Evolutionary conservation across 805 yeast genomes (phyloP).

Genomic region (Candida railenensis): DNA sequence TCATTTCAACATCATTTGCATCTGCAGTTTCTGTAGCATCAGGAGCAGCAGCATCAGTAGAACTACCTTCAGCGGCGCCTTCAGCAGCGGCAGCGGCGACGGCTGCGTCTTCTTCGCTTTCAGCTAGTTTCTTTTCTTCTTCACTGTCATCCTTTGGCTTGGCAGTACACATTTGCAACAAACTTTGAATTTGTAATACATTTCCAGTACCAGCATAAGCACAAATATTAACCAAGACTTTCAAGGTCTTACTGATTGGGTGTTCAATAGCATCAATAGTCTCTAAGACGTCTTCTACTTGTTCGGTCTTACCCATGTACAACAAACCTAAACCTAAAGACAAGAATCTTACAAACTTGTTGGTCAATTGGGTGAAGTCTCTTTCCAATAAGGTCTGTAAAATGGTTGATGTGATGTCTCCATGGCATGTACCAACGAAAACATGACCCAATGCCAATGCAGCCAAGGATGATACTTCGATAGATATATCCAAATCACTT

Average conservation of each 20-base stretch:
- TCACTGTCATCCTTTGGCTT: constrained; percentile 56
- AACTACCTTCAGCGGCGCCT: constrained; percentile 15
- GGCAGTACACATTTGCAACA: constrained; percentile 86
- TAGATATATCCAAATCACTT: constrained; percentile 67
- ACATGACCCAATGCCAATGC: constrained; percentile 92
- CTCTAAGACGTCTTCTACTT: constrained; percentile 90
- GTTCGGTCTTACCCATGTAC: constrained; percentile 92
- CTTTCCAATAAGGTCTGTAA: constrained; percentile 89
- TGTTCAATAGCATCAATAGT: constrained; percentile 94
- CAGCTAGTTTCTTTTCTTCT: constrained; percentile 59
- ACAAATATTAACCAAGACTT: constrained; percentile 85
- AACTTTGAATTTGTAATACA: constrained; percentile 88
- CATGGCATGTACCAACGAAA: constrained; percentile 93
- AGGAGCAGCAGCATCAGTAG: constrained; percentile 14
- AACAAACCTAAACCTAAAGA: constrained; percentile 89
- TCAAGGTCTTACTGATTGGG: constrained; percentile 85
- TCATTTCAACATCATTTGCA: constrained; percentile 30
- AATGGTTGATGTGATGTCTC: constrained; percentile 90
- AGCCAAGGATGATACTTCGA: constrained; percentile 82
- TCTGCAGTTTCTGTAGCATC: constrained; percentile 14
- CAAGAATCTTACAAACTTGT: constrained; percentile 86
- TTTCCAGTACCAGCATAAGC: constrained; percentile 98
- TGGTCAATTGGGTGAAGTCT: constrained; percentile 69
- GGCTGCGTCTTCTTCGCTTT: constrained; percentile 37
- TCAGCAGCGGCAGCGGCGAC: constrained; percentile 21